These are phyloP conservation scores for Poterioochromonas sp. DNA, from an alignment of 352 stramenopile genomes.

Conservation along the genomic window DNA sequence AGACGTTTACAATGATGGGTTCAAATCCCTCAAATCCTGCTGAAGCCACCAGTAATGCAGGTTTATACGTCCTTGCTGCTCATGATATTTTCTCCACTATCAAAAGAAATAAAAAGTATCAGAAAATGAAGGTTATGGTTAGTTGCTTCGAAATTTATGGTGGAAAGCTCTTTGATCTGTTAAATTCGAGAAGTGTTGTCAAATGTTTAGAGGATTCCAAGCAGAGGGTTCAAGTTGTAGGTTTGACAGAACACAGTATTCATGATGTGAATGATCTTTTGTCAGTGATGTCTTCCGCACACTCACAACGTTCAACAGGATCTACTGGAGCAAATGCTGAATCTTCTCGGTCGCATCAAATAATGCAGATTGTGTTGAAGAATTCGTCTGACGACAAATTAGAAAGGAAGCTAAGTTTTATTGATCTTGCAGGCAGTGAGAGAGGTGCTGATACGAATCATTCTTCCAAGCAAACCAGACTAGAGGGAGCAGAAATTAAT, in stretches of 20 bases:
- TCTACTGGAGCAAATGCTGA: slow-evolving; percentile 78
- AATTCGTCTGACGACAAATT: not conserved
- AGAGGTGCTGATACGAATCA: slow-evolving; percentile 86
- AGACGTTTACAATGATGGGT: slow-evolving; percentile 85
- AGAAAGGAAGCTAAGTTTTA: slow-evolving; percentile 74
- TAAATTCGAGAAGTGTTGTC: slow-evolving; percentile 76
- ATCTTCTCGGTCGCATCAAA: slow-evolving; percentile 75
- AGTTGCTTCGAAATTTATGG: slow-evolving; percentile 96
- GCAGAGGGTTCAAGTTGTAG: slow-evolving; percentile 86
- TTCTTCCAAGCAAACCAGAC: slow-evolving; percentile 73
- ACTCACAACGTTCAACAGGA: slow-evolving; percentile 60
- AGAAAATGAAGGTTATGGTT: slow-evolving; percentile 41
- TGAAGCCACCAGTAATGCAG: slow-evolving; percentile 44
- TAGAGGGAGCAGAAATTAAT: slow-evolving; percentile 96
- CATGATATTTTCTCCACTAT: slow-evolving; percentile 57
- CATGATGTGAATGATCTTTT: not conserved
- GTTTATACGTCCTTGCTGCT: slow-evolving; percentile 60
- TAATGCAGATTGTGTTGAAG: slow-evolving; percentile 70
- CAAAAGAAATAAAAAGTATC: slow-evolving; percentile 36
- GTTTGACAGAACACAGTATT: slow-evolving; percentile 70
- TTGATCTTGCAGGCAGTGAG: slow-evolving; percentile 90
- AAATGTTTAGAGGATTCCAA: slow-evolving; percentile 84
- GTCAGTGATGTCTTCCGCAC: slow-evolving; percentile 55
- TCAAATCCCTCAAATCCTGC: slow-evolving; percentile 43
- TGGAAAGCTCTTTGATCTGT: slow-evolving; percentile 83